Conservation (phyloP, 768 basidiomycete genomes). For the Boletus barrowsii region DNA sequence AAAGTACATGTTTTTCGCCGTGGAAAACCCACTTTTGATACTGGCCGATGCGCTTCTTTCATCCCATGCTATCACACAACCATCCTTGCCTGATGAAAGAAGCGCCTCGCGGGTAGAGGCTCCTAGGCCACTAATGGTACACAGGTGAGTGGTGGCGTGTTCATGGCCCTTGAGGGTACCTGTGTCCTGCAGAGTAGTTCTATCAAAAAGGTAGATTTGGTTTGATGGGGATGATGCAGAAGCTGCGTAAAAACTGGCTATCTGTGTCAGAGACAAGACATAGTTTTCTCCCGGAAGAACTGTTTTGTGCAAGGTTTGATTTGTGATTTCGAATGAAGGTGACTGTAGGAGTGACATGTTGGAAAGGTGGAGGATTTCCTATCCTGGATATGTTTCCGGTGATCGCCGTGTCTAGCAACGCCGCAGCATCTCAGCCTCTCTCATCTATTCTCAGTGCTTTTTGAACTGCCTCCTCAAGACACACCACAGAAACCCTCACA, state of each 20-base stretch:
- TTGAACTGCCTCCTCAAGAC: background rate
- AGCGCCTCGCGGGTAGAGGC: slow-evolving; percentile 44
- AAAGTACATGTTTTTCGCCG: slow-evolving; percentile 16
- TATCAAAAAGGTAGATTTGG: slow-evolving; percentile 66
- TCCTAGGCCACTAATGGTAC: slow-evolving; percentile 41
- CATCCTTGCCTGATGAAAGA: slow-evolving; percentile 69
- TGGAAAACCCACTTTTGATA: slow-evolving; percentile 55
- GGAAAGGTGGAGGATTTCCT: slow-evolving; percentile 18
- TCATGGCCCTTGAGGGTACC: slow-evolving; percentile 56
- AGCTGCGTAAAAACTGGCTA: slow-evolving; percentile 55
- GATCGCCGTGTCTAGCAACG: slow-evolving; percentile 11
- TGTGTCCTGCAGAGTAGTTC: slow-evolving; percentile 44
- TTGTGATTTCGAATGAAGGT: slow-evolving; percentile 17
- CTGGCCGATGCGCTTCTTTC: slow-evolving; percentile 49
- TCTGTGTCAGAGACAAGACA: slow-evolving; percentile 53
- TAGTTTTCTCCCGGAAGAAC: slow-evolving; percentile 47
- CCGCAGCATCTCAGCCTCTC: slow-evolving; percentile 10
- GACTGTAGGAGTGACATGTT: slow-evolving; percentile 27
- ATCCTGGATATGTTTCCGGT: slow-evolving; percentile 25
- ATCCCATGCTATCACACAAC: slow-evolving; percentile 74
- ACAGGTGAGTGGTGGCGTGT: slow-evolving; percentile 53
- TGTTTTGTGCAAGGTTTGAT: slow-evolving; percentile 30
- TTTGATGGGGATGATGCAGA: slow-evolving; percentile 61
- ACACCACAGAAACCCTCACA: slow-evolving; percentile 17
- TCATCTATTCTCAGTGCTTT: background rate